Base-by-base conservation (phyloP, 2,329 filamentous ascomycete genomes). In the Curvularia hawaiiensis region DNA sequence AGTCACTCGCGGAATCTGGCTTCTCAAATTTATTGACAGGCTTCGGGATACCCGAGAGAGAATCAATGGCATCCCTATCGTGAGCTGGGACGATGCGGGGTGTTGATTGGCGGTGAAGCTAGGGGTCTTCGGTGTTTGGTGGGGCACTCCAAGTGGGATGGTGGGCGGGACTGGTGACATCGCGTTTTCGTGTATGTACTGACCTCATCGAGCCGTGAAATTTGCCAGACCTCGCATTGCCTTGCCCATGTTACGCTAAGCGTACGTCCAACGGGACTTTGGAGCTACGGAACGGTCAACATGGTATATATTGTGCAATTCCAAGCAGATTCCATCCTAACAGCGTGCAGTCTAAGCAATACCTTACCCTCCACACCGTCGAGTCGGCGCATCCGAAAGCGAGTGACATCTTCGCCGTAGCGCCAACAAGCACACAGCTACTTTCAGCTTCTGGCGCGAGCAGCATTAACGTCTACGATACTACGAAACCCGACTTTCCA, bases 361-460 rank as follows among this genome's bases (percentile, higher is more conserved):
- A 97, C 77, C 85, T 99, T 62, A 96, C 94, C 71, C 90, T 90
- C 66, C 91, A 97, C 77, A 94, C 92, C 43, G 86, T 97, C 76
- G 90, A 96, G 75, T 86, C 92, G 81, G 92, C 91, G 62, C 92
- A 97, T 78, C 82, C 87, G 65, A 66, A 68, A 33, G 66, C 67
- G 9, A 89, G 89, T 63, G 91, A 96, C 74, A 90, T 97, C 63
- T 97, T 93, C 78, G 88, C 90, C 43, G 79, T 97, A 59, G 91
- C 92, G 5, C 85, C 91, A 40, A 96, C 92, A 1, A 80, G 85
- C 2, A 88, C 82, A 45, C 83, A 88, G 38, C 82, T 98, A 16
- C 80, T 99, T 65, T 96, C 93, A 7, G 91, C 88, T 24, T 95
- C 92, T 41, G 95, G 95, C 46, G 87, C 87, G 30, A 62, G 57